phyloP scores from a whole-genome alignment of 139 green algal genomes.

The Diplosphaera chodatii region DNA sequence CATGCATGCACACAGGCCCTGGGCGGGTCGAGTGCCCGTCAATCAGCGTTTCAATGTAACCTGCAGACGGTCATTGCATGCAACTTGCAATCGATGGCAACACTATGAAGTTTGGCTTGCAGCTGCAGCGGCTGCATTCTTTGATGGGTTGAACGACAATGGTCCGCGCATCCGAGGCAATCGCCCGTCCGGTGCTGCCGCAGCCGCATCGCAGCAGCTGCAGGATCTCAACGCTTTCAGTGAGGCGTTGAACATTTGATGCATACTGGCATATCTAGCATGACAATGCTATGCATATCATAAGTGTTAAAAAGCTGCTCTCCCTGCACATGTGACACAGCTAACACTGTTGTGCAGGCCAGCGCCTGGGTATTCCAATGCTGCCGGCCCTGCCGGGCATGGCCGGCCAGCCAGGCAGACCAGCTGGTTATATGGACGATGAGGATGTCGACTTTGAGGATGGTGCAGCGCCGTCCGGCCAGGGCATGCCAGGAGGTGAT shows the following conservation, averaged over 20 bases:
- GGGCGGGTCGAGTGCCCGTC: too few species aligned
- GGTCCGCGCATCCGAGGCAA: background rate
- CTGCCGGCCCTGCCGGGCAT: background rate
- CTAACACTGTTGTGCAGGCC: background rate
- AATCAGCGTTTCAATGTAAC: too few species aligned
- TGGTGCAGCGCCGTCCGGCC: background rate
- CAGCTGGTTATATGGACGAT: background rate
- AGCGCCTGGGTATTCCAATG: background rate
- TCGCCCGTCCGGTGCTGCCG: background rate
- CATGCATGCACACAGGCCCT: too few species aligned
- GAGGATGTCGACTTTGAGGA: background rate
- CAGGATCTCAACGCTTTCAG: background rate
- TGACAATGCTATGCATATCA: too few species aligned
- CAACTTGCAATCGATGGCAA: too few species aligned
- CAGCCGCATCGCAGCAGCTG: background rate
- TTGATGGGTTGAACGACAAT: slow-evolving; percentile 8
- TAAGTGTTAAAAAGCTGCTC: too few species aligned
- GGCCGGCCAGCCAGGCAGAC: too few species aligned
- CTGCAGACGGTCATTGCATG: too few species aligned
- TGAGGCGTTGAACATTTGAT: background rate
- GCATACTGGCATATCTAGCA: too few species aligned
- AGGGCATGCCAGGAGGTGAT: background rate
- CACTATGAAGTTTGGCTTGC: too few species aligned
- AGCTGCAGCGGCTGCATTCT: background rate
- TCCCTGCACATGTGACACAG: too few species aligned